These are phyloP conservation scores for Phlebiopsis gigantea DNA, from an alignment of 768 basidiomycete species.

Conservation along the genomic window DNA sequence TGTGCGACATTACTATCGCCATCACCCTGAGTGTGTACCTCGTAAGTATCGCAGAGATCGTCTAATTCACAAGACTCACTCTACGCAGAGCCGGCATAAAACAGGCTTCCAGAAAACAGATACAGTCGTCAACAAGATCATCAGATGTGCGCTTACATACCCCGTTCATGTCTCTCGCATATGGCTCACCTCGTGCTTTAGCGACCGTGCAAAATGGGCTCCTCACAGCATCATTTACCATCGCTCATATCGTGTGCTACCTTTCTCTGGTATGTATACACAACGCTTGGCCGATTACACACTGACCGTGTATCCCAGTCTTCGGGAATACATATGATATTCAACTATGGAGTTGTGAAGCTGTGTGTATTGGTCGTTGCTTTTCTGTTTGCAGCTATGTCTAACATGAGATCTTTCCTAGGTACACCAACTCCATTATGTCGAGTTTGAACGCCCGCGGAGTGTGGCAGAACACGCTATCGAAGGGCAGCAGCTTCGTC, in stretches of 20 bases:
- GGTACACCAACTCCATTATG: conserved; percentile 3
- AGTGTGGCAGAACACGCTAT: too few relatives aligned
- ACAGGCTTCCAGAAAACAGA: conserved; percentile 12
- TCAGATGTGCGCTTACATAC: conserved; percentile 4
- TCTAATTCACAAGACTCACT: not conserved
- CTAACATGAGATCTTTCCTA: not conserved
- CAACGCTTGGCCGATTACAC: too few relatives aligned
- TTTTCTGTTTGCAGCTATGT: too few relatives aligned
- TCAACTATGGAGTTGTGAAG: conserved; percentile 33
- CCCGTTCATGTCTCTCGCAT: not conserved
- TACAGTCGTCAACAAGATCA: conserved; percentile 12
- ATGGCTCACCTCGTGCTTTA: not conserved
- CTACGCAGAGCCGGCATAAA: conserved; percentile 8
- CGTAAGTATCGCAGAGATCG: not conserved
- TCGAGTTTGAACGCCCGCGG: too few relatives aligned
- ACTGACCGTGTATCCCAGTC: conserved; percentile 1
- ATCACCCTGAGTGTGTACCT: conserved; percentile 2
- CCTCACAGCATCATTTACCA: conserved; percentile 7
- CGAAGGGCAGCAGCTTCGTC: not conserved
- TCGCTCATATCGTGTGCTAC: conserved; percentile 10
- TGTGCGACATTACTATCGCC: conserved; percentile 14
- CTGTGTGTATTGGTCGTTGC: conserved; percentile 8
- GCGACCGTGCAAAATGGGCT: conserved; percentile 11
- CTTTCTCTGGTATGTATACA: conserved; percentile 4
- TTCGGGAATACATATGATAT: conserved; percentile 8